These are phyloP conservation scores for Hibiscus syriacus DNA, from an alignment of 345 rosid species.

Conservation along the genomic window DNA sequence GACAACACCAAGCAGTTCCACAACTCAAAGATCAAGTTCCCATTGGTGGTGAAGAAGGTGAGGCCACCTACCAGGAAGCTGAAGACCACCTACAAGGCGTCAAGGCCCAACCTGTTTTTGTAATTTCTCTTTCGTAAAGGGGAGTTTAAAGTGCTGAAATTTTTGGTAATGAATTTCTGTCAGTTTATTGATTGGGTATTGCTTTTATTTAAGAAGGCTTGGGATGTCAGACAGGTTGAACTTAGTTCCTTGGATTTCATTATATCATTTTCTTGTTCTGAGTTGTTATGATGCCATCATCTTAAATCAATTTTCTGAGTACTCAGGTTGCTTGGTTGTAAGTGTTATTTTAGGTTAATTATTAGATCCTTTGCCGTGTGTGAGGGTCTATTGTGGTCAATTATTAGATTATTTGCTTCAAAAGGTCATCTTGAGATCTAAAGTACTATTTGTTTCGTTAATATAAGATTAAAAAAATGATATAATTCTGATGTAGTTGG, in stretches of 20 bases:
- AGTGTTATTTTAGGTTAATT: too few species aligned
- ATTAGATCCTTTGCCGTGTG: too few species aligned
- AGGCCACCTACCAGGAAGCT: constrained; percentile 53
- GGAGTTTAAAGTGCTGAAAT: constrained; percentile 4
- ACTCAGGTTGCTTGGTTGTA: too few species aligned
- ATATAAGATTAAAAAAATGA: too few species aligned
- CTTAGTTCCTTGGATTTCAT: neutral
- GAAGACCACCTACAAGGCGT: constrained; percentile 50
- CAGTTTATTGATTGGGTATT: constrained; percentile 14
- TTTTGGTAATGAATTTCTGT: constrained; percentile 15
- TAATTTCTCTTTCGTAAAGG: constrained; percentile 12
- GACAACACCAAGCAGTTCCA: constrained; percentile 58
- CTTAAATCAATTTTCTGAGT: too few species aligned
- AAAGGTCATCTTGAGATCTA: too few species aligned
- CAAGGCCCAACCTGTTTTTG: constrained; percentile 46
- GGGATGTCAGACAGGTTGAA: neutral
- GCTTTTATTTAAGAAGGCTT: neutral
- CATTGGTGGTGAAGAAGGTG: constrained; percentile 32
- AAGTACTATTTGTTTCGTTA: too few species aligned
- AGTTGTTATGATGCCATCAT: too few species aligned
- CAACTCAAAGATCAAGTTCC: constrained; percentile 45
- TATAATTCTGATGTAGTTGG: too few species aligned
- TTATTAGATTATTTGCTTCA: too few species aligned
- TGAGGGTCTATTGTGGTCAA: too few species aligned
- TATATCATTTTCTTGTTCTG: neutral